A percentile compares a stretch with the other conserved stretches of the same genome.
phyloP scores from a whole-genome alignment of 495 filamentous ascomycete genomes.

The Stereocaulon alpinum region DNA sequence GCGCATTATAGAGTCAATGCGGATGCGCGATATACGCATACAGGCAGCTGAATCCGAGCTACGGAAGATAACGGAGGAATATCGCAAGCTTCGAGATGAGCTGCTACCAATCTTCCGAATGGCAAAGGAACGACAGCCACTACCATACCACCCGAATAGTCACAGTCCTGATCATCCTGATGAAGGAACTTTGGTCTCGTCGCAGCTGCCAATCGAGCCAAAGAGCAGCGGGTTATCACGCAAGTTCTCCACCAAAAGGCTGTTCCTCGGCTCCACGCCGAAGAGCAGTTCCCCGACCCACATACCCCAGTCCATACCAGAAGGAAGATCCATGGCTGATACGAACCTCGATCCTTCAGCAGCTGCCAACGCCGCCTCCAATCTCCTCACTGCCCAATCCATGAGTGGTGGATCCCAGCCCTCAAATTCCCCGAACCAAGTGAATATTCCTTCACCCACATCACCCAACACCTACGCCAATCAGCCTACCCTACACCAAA shows the following conservation, averaged over 20 bases:
- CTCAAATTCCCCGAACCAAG: constrained; percentile 35
- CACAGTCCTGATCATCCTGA: constrained; percentile 31
- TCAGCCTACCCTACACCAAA: constrained; percentile 39
- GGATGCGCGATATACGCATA: constrained; percentile 79
- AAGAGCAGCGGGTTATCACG: constrained; percentile 51
- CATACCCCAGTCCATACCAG: constrained; percentile 45
- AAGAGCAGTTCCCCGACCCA: constrained; percentile 78
- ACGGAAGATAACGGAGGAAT: constrained; percentile 71
- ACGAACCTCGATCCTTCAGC: constrained; percentile 49
- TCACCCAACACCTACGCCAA: constrained; percentile 53
- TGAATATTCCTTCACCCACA: constrained; percentile 70
- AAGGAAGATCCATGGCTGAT: constrained; percentile 44
- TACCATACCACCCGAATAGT: constrained; percentile 44
- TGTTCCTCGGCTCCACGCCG: constrained; percentile 69
- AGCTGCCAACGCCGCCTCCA: constrained; percentile 60
- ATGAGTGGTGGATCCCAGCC: constrained; percentile 58
- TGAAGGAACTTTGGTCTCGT: constrained; percentile 30
- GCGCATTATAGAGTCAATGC: constrained; percentile 74
- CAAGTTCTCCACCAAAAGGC: constrained; percentile 84
- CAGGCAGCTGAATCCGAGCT: constrained; percentile 69
- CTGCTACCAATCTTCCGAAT: constrained; percentile 80
- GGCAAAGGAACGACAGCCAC: constrained; percentile 79
- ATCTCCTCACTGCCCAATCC: constrained; percentile 60
- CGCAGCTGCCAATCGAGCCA: constrained; percentile 23
- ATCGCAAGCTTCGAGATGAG: constrained; percentile 75